Percentiles rank a stretch among this genome's conserved stretches.
Conservation (phyloP, 2,329 filamentous ascomycete species). For the Trichoderma simmonsii region DNA sequence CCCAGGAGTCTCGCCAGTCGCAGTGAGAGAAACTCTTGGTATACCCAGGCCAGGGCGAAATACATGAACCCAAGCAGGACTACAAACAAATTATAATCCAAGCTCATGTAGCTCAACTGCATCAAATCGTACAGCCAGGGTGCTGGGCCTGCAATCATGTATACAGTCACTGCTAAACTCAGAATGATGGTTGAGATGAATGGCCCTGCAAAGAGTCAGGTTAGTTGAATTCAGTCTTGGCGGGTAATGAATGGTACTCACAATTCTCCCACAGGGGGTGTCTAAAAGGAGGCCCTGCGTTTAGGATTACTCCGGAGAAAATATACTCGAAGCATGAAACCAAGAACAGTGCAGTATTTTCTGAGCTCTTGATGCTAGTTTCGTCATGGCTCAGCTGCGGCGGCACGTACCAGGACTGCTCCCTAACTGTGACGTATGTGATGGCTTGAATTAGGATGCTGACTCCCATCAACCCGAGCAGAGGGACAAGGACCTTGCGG, state of each 20-base stretch:
- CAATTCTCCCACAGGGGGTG: conserved; percentile 76
- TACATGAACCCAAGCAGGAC: conserved; percentile 67
- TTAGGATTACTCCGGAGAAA: conserved; percentile 81
- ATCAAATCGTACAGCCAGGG: conserved; percentile 69
- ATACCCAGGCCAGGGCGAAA: conserved; percentile 65
- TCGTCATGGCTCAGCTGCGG: conserved; percentile 74
- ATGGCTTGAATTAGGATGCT: conserved; percentile 74
- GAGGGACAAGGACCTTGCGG: conserved; percentile 82
- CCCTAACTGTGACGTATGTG: conserved; percentile 69
- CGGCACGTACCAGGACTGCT: conserved; percentile 82
- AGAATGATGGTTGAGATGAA: conserved; percentile 75
- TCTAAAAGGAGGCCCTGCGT: conserved; percentile 86
- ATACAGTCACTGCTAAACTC: conserved; percentile 64
- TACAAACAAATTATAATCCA: conserved; percentile 70
- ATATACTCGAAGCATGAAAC: conserved; percentile 95
- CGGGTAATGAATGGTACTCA: conserved; percentile 42
- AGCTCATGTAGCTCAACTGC: conserved; percentile 77
- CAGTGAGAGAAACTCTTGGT: conserved; percentile 70
- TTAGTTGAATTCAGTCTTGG: neutral
- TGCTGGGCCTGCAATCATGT: conserved; percentile 77
- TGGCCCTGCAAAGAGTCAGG: conserved; percentile 55
- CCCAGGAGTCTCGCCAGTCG: conserved; percentile 66
- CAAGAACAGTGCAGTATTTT: conserved; percentile 89
- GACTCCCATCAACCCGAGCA: conserved; percentile 84
- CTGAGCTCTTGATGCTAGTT: conserved; percentile 83